Evolutionary conservation across 305 asterid species (phyloP).

Genomic region (Plantago lanceolata): DNA sequence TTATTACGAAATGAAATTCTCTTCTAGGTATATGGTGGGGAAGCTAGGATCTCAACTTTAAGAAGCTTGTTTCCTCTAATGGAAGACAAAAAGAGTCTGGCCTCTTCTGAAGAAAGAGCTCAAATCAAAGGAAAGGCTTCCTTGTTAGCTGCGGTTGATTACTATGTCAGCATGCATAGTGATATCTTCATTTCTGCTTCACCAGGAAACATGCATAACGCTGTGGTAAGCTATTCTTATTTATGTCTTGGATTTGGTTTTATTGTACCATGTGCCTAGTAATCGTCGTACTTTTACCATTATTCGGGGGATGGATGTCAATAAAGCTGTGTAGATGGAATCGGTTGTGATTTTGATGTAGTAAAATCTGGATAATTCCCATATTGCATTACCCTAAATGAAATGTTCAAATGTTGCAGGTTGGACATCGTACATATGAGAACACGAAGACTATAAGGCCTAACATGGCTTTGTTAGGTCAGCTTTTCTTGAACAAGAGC

Average conservation of each 20-base stretch:
- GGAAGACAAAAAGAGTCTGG: conserved; percentile 93
- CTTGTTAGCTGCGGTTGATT: conserved; percentile 88
- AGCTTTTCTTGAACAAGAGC: conserved; percentile 77
- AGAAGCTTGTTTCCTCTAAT: conserved; percentile 76
- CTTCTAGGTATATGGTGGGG: conserved; percentile 91
- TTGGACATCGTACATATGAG: conserved; percentile 80
- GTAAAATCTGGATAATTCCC: neutral
- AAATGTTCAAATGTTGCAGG: conserved; percentile 35
- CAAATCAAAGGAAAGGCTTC: conserved; percentile 90
- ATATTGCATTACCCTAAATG: neutral
- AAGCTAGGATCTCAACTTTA: conserved; percentile 79
- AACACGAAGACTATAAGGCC: conserved; percentile 86
- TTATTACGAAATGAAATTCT: neutral
- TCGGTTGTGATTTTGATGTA: neutral
- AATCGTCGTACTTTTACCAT: neutral
- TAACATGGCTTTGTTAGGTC: conserved; percentile 75
- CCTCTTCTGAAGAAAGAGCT: conserved; percentile 80
- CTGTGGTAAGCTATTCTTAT: conserved; percentile 56
- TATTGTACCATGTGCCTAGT: neutral
- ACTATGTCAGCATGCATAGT: conserved; percentile 85
- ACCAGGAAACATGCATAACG: conserved; percentile 99
- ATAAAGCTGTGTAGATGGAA: too few species aligned
- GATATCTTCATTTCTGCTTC: conserved; percentile 95
- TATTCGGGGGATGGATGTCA: neutral
- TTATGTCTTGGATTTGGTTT: neutral